Percentiles rank a stretch among this genome's conserved stretches.
phyloP scores from a whole-genome alignment of 208 protist species.

The Crithidia brevicula region DNA sequence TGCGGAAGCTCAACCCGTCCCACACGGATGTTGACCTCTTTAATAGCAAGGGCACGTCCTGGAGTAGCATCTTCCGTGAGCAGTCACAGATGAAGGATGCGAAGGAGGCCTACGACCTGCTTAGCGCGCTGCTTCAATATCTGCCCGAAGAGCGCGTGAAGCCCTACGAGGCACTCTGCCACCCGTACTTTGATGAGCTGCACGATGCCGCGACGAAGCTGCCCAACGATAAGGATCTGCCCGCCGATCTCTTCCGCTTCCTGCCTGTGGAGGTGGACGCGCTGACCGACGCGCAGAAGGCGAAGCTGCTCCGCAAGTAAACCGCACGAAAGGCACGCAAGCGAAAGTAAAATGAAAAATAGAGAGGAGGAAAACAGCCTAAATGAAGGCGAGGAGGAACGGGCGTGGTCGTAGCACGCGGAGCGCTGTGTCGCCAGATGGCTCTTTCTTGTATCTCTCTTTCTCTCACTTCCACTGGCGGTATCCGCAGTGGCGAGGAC shows the following conservation, averaged over 20 bases:
- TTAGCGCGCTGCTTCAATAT: constrained; percentile 95
- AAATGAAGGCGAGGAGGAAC: no score
- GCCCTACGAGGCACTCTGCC: constrained; percentile 93
- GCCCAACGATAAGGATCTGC: constrained; percentile 69
- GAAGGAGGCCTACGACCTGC: constrained; percentile 92
- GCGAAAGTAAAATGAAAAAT: not conserved
- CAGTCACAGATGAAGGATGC: constrained; percentile 41
- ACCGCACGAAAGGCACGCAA: constrained; percentile 1
- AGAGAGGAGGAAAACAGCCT: no score
- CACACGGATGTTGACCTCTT: constrained; percentile 55
- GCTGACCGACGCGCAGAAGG: constrained; percentile 69
- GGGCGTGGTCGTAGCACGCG: no score
- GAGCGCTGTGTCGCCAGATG: no score
- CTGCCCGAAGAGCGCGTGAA: constrained; percentile 87
- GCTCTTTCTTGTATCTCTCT: no score
- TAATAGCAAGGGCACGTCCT: constrained; percentile 57
- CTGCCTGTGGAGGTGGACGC: constrained; percentile 59
- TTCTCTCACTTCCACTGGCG: no score
- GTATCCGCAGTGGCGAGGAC: no score
- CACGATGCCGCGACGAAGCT: constrained; percentile 75
- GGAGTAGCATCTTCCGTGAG: constrained; percentile 67
- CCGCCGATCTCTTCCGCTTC: constrained; percentile 72
- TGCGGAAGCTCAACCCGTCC: constrained; percentile 70
- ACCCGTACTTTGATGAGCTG: constrained; percentile 99
- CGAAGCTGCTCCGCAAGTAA: constrained; percentile 48